Base-by-base conservation (phyloP, 176 grass and related monocot genomes). In the Pontederia crassipes region DNA sequence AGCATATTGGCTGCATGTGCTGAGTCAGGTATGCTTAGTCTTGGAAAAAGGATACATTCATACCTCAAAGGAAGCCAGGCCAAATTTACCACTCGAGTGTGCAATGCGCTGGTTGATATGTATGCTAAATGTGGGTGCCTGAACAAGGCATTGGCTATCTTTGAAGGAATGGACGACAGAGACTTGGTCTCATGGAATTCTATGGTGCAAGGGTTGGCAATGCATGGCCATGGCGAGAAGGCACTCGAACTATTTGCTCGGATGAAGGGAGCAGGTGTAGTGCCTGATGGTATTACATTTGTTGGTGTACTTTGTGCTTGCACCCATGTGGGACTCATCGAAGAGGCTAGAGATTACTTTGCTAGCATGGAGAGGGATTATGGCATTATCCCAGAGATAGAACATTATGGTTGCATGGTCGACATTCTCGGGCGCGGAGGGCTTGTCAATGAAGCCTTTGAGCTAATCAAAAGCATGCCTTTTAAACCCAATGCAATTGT, bases 81-180 rank as follows among this genome's bases (percentile, higher is more conserved):
- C 2, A 73, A 57, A 9, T 65, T 45, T 61, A 77, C 45, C 11
- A 81, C 77, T 27, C 57, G 20, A 45, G 83, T 81, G 48, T 87
- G 73, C 77, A 92, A 92, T 86, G 80, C 88, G 14, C 72, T 92
- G 67, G 78, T 87, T 28, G 88, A 83, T 79, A 87, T 92, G 88
- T 92, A 81, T 48, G 76, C 70, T 29, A 92, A 92, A 54, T 94
- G 89, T 24, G 84, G 81, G 3, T 94, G 84, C 12, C n/a, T 88
- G 53, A 67, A 82, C 56, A 54, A 57, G 54, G 83, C 89, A 4
- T 82, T 77, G 45, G 73, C 72, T 55, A 51, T 94, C 8, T 94
- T 94, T 58, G 71, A 94, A 72, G 88, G 69, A 72, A 75, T 72
- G 55, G 49, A 57, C 2, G 67, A 92, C 16, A 80, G 67, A 59